Evolutionary conservation across 371 early-diverging fungal species (phyloP).

Genomic region (Apophysomyces elegans): DNA sequence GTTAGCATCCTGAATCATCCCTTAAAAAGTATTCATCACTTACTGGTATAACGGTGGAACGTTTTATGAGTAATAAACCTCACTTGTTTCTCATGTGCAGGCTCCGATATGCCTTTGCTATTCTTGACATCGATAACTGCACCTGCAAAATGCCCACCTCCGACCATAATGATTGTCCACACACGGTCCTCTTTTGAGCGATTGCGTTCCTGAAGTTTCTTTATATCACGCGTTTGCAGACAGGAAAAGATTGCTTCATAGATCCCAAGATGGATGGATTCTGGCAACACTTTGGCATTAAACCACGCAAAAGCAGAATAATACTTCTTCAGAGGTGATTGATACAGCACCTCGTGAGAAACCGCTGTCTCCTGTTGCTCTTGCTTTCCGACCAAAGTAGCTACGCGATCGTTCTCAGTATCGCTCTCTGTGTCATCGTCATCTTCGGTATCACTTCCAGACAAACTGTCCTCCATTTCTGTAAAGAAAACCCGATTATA

Average conservation of each 20-base stretch:
- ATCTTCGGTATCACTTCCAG: conserved; percentile 50
- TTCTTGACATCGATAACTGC: conserved; percentile 78
- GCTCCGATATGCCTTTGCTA: conserved; percentile 38
- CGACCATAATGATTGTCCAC: conserved; percentile 84
- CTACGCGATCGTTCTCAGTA: conserved; percentile 24
- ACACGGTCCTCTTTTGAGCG: conserved; percentile 35
- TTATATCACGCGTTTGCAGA: conserved; percentile 6
- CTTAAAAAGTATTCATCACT: neutral
- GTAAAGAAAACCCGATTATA: neutral
- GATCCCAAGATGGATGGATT: conserved; percentile 54
- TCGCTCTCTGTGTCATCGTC: conserved; percentile 31
- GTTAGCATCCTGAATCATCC: neutral
- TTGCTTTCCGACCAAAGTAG: conserved; percentile 47
- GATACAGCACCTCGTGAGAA: conserved; percentile 23
- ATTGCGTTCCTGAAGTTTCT: conserved; percentile 21
- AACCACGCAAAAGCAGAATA: conserved; percentile 57
- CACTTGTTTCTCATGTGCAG: conserved; percentile 32
- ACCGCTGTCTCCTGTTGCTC: conserved; percentile 31
- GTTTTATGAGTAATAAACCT: conserved; percentile 79
- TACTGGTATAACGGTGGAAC: conserved; percentile 91
- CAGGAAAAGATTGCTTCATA: conserved; percentile 57
- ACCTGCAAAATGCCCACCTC: conserved; percentile 92
- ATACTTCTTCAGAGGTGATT: conserved; percentile 31
- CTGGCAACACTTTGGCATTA: conserved; percentile 27
- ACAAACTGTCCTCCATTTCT: conserved; percentile 56